These are phyloP conservation scores for Rhodotorula sp. DNA, from an alignment of 1,284 basidiomycete genomes.

Conservation along the genomic window DNA sequence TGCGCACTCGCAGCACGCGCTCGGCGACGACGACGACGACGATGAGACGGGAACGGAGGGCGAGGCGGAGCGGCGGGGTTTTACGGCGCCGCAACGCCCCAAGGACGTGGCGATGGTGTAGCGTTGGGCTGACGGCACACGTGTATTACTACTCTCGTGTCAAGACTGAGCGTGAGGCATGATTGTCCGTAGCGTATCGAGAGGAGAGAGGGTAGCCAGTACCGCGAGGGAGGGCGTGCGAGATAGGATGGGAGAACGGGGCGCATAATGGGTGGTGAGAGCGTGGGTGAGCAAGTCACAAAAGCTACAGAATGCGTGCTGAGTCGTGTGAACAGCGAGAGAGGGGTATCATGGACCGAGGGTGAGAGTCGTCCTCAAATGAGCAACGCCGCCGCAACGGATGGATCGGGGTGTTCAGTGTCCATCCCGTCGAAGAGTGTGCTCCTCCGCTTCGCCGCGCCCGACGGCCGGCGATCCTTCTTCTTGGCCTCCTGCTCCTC, in stretches of 20 bases:
- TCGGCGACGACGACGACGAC: not conserved
- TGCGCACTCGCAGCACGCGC: not conserved
- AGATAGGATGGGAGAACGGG: too few species aligned
- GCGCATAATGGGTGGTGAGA: not conserved
- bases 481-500: not conserved
- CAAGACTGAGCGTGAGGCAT: too few species aligned
- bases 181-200: not conserved
- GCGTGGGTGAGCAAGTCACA: too few species aligned
- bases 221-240: not conserved
- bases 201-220: not conserved
- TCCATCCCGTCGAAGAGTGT: constrained; percentile 3
- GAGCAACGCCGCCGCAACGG: constrained; percentile 9
- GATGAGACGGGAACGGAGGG: constrained; percentile 2
- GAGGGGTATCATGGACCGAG: too few species aligned
- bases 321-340: too few species aligned
- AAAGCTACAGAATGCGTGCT: too few species aligned
- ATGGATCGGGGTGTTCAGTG: constrained; percentile 8
- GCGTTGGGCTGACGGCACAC: too few species aligned
- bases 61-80: not conserved
- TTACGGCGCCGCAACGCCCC: not conserved
- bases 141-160: too few species aligned
- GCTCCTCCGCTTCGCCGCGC: not conserved
- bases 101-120: too few species aligned
- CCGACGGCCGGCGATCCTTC: not conserved
- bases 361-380: not conserved